These are phyloP conservation scores for Priceomyces fermenticarens DNA, from an alignment of 805 yeast species.

Conservation along the genomic window DNA sequence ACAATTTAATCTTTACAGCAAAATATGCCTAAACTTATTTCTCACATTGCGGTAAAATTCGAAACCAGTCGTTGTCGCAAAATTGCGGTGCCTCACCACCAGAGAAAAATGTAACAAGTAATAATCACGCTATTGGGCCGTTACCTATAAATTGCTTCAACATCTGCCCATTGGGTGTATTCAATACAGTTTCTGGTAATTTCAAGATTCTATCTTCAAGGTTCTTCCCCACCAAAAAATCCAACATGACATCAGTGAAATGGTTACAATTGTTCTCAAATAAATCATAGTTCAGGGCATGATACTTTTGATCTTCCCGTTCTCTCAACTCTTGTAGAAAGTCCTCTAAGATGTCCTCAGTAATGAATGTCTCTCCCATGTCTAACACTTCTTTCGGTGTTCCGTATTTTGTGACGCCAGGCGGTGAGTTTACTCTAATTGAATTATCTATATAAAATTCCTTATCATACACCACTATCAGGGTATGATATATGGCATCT, in stretches of 20 bases:
- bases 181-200: conserved; percentile 51
- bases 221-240: conserved; percentile 54
- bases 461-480: conserved; percentile 49
- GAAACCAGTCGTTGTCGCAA: background rate
- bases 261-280: conserved; percentile 68
- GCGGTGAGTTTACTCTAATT: conserved; percentile 34
- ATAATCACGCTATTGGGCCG: conserved; percentile 2
- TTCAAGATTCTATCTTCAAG: conserved; percentile 52
- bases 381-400: conserved; percentile 50
- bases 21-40: conserved; percentile 2
- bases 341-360: conserved; percentile 51
- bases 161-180: conserved; percentile 33
- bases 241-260: conserved; percentile 55
- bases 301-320: conserved; percentile 39
- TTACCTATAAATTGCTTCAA: conserved; percentile 31
- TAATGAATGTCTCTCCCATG: conserved; percentile 51
- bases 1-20: conserved; percentile 1
- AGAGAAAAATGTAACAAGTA: background rate
- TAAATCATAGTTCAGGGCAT: conserved; percentile 50
- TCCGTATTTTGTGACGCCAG: conserved; percentile 62
- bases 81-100: background rate
- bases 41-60: background rate
- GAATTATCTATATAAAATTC: conserved; percentile 64
- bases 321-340: conserved; percentile 47
- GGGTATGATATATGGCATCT: conserved; percentile 69